phyloP scores from a whole-genome alignment of 139 green algal species.

The Spirogloea muscicola region DNA sequence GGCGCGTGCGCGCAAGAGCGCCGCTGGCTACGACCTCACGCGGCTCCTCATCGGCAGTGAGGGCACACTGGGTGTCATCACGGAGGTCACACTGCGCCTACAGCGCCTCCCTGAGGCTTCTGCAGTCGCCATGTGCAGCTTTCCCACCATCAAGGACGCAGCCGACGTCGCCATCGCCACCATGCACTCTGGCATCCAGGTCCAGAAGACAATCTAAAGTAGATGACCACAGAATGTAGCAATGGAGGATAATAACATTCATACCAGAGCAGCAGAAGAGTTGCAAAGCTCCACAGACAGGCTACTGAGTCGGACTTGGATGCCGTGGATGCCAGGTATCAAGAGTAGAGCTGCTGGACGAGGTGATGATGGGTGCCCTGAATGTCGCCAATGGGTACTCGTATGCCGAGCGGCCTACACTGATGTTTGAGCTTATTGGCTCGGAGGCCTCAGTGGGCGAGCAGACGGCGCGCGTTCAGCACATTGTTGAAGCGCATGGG shows the following conservation, averaged over 20 bases:
- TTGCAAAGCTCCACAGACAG: too few relatives aligned
- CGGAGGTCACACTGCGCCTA: slow-evolving; percentile 46
- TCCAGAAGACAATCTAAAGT: too few relatives aligned
- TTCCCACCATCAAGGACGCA: slow-evolving; percentile 31
- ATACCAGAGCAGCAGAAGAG: too few relatives aligned
- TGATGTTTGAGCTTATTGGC: slow-evolving; percentile 46
- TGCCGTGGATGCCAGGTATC: too few relatives aligned
- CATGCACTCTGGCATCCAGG: slow-evolving; percentile 42
- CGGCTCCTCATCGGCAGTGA: slow-evolving; percentile 43
- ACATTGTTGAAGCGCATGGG: slow-evolving; percentile 2
- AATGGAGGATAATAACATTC: too few relatives aligned
- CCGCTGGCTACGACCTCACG: slow-evolving; percentile 48
- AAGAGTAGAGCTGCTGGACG: slow-evolving; percentile 43
- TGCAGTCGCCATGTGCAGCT: slow-evolving; percentile 46
- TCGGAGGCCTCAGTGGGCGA: slow-evolving; percentile 18
- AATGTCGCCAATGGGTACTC: slow-evolving; percentile 23
- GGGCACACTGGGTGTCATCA: slow-evolving; percentile 47
- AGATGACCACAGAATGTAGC: too few relatives aligned
- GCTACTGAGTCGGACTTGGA: too few relatives aligned
- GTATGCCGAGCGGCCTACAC: slow-evolving; percentile 34
- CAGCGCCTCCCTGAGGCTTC: slow-evolving; percentile 39
- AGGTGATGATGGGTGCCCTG: slow-evolving; percentile 44
- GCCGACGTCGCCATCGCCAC: slow-evolving; percentile 28
- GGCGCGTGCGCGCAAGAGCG: slow-evolving; percentile 32
- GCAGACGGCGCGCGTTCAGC: slow-evolving; percentile 5